Conservation (phyloP, 2,329 filamentous ascomycete genomes). For the Sclerotinia minor region DNA sequence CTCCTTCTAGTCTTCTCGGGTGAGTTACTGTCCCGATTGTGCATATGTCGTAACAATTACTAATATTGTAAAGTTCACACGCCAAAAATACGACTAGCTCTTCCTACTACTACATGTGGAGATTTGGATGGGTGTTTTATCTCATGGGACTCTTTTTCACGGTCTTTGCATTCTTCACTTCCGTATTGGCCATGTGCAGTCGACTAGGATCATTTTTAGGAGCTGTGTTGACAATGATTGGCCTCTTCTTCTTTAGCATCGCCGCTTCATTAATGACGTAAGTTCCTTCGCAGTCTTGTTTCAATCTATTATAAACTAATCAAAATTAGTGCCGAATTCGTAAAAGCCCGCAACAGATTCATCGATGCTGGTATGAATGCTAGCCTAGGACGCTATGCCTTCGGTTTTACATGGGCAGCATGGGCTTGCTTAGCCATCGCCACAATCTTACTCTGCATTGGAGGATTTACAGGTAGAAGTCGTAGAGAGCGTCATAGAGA, state of each 20-base stretch:
- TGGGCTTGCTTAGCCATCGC: constrained; percentile 66
- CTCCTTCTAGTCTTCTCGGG: constrained; percentile 57
- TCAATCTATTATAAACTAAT: not conserved
- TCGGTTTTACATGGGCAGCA: constrained; percentile 76
- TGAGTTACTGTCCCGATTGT: constrained; percentile 39
- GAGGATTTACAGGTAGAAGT: constrained; percentile 44
- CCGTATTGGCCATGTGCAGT: constrained; percentile 68
- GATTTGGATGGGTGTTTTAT: constrained; percentile 92
- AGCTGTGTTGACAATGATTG: constrained; percentile 53
- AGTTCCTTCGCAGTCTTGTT: constrained; percentile 38
- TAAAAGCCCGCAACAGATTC: constrained; percentile 70
- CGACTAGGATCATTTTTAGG: constrained; percentile 70
- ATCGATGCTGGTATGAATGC: constrained; percentile 55
- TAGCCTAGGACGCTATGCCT: constrained; percentile 64
- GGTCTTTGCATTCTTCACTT: constrained; percentile 64
- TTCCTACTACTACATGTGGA: constrained; percentile 78
- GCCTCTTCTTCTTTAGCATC: constrained; percentile 68
- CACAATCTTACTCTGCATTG: constrained; percentile 65
- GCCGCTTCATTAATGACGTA: constrained; percentile 75
- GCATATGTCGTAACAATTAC: not conserved
- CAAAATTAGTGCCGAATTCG: constrained; percentile 56
- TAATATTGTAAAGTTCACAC: constrained; percentile 48
- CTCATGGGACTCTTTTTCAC: constrained; percentile 82
- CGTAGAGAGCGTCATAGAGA: not conserved
- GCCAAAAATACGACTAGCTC: constrained; percentile 55